Base-by-base conservation (phyloP, 352 stramenopile genomes). In the Globisporangium iwayamae region DNA sequence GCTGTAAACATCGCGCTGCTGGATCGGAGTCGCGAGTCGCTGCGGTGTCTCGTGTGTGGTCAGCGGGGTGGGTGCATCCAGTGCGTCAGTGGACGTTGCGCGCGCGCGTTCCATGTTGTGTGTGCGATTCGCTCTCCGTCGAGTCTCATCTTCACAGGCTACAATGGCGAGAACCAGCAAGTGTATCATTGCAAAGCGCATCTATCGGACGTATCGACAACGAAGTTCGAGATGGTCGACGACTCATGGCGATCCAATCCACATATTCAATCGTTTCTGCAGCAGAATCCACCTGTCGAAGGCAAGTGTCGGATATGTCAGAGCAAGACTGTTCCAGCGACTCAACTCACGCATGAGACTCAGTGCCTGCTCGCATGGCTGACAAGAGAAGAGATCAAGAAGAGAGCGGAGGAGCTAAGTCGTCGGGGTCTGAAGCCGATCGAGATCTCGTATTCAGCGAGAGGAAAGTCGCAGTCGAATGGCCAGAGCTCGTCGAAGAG, bases 101-200 rank as follows among this genome's bases (percentile, higher is more conserved):
- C 88, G 47, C 80, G 79, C 55, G 66, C 88, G 16, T 97, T 95
- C 70, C 90, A 96, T 62, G 80, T 92, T 6, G 64, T 90, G 6
- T 97, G 90, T 59, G 87, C 85, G 2, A 80, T 94, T 65, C 83
- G 86, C 5, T 69, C 82, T 30, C 85, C 81, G 0, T 93, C 85
- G 7, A 78, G 53, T 38, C 55, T 86, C 32, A 67, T 94, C 62
- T 96, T 90, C 62, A 96, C 84, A n/a, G 87, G 87, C 28, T 91
- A 92, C 68, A 93, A 92, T 57, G 61, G 62, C 50, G 72, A 83
- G 20, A 91, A 86, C 53, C 85, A 93, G 51, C 83, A 91, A 63
- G 74, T 91, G 14, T 96, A 93, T 56, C 84, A 94, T 63, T 96
- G 87, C 78, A 89, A 89, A 47, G 69, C 74, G 52, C 85, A 96